Evolutionary conservation across 805 yeast species (phyloP).

Genomic region (Nakazawaea ishiwadae): DNA sequence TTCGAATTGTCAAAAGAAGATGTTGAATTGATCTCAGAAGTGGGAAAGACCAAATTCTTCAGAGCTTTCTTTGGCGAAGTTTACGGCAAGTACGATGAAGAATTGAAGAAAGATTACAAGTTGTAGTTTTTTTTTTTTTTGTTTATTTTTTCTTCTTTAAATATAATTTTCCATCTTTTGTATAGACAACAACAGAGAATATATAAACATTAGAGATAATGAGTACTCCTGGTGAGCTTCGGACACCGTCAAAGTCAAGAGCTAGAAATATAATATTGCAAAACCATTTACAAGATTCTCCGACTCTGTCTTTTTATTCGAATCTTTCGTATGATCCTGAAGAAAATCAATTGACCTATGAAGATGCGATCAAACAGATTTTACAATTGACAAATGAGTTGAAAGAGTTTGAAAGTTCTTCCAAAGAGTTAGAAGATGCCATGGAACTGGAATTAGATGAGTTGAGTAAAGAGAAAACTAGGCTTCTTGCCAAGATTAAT

Average conservation of each 20-base stretch:
- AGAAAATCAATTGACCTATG: conserved; percentile 12
- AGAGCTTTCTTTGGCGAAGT: conserved; percentile 21
- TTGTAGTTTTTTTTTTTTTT: neutral
- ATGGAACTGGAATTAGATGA: conserved; percentile 37
- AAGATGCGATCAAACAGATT: conserved; percentile 25
- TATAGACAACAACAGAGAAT: neutral
- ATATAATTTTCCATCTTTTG: neutral
- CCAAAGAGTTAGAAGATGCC: conserved; percentile 39
- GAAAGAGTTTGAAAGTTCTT: conserved; percentile 37
- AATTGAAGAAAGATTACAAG: conserved; percentile 4
- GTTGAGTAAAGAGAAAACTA: conserved; percentile 21
- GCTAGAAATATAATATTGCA: neutral
- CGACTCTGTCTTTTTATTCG: neutral
- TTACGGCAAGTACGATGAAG: conserved; percentile 17
- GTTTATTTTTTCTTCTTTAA: neutral
- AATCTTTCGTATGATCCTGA: neutral
- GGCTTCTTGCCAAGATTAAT: conserved; percentile 15
- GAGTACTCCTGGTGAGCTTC: too few species aligned
- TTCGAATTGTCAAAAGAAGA: conserved; percentile 29
- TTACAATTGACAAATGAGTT: conserved; percentile 33
- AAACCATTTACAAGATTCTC: neutral
- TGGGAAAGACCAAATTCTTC: conserved; percentile 21
- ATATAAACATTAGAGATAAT: too few species aligned
- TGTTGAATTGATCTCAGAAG: conserved; percentile 20
- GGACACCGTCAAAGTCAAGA: neutral